A percentile compares a stretch with the other conserved stretches of the same genome.
Conservation (phyloP, 768 basidiomycete genomes). For the Kwoniella sp. region DNA sequence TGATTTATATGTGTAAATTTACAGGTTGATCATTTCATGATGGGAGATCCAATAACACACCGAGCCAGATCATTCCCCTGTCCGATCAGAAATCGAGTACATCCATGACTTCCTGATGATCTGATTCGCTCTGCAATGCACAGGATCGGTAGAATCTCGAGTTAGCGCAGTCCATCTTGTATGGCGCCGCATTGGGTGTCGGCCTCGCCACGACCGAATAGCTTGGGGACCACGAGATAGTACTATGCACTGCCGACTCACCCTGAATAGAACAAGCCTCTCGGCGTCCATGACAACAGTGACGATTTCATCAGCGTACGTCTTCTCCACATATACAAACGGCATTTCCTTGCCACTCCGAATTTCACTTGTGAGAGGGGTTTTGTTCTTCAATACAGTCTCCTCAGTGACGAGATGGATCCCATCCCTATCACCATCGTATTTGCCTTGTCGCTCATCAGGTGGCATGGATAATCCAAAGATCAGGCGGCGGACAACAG, state of each 20-base stretch:
- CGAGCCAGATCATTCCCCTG: too few relatives aligned
- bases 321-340: constrained; percentile 29
- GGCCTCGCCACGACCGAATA: too few relatives aligned
- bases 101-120: constrained; percentile 19
- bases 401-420: constrained; percentile 33
- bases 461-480: constrained; percentile 11
- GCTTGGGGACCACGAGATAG: too few relatives aligned
- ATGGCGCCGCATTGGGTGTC: neutral
- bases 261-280: constrained; percentile 39
- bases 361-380: constrained; percentile 25
- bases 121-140: constrained; percentile 2
- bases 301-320: constrained; percentile 16
- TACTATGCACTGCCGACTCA: constrained; percentile 31
- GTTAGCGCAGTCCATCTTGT: neutral
- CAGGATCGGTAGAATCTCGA: too few relatives aligned
- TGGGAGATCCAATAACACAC: too few relatives aligned
- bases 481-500: constrained; percentile 4
- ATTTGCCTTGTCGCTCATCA: neutral
- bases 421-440: constrained; percentile 34
- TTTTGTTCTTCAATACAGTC: constrained; percentile 19
- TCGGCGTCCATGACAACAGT: constrained; percentile 43
- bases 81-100: constrained; percentile 20
- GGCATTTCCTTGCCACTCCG: constrained; percentile 37
- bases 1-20: neutral
- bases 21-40: too few relatives aligned